Evolutionary conservation across 2,329 filamentous ascomycete species (phyloP).

Genomic region (Monilinia aucupariae): DNA sequence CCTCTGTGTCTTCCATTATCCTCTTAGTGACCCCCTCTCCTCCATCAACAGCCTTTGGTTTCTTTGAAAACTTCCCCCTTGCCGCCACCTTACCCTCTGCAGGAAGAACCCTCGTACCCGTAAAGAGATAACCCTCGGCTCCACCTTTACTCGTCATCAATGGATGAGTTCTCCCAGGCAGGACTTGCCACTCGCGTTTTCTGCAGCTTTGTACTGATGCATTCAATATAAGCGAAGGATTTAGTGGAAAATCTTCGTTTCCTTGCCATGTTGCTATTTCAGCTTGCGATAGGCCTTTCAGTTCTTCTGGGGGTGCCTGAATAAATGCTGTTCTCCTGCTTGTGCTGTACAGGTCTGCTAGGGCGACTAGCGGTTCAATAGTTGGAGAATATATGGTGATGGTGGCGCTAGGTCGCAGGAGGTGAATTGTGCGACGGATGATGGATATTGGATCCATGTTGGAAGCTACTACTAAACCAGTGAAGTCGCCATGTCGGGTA

Average conservation of each 20-base stretch:
- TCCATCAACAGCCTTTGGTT: conserved; percentile 20
- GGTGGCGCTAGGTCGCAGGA: conserved; percentile 76
- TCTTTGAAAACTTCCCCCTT: conserved; percentile 59
- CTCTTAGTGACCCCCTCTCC: conserved; percentile 13
- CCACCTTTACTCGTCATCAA: conserved; percentile 86
- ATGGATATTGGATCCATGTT: conserved; percentile 76
- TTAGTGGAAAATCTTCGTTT: conserved; percentile 75
- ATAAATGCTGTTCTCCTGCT: conserved; percentile 72
- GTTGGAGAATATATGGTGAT: conserved; percentile 80
- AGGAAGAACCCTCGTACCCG: conserved; percentile 74
- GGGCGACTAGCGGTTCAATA: conserved; percentile 69
- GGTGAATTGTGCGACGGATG: conserved; percentile 67
- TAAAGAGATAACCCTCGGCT: conserved; percentile 85
- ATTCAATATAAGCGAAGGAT: conserved; percentile 77
- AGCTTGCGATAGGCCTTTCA: conserved; percentile 38
- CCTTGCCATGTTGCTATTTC: conserved; percentile 53
- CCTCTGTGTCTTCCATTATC: neutral
- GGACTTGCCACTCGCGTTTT: conserved; percentile 78
- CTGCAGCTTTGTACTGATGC: conserved; percentile 76
- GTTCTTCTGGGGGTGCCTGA: conserved; percentile 44
- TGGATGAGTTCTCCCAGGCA: conserved; percentile 88
- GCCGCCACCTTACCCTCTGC: conserved; percentile 75
- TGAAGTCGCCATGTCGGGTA: conserved; percentile 69
- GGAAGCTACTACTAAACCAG: conserved; percentile 76
- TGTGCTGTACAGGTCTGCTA: conserved; percentile 82